Conservation (phyloP, 306 rosid genomes). For the Gynostemma pentaphyllum region DNA sequence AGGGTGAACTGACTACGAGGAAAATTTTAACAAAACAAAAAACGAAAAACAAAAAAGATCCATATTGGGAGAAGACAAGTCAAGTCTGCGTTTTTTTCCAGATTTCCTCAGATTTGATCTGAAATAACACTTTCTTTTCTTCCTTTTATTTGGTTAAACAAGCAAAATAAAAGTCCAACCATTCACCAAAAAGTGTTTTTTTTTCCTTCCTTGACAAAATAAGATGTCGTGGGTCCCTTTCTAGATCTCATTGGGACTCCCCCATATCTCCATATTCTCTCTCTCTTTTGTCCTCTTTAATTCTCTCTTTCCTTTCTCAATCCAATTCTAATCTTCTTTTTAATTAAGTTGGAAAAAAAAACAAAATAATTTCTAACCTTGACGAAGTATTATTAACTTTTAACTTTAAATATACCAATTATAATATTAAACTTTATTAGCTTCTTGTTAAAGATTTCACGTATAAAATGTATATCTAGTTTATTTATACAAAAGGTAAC, state of each 20-base stretch:
- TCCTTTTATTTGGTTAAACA: neutral
- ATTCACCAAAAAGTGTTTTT: neutral
- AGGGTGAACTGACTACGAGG: neutral
- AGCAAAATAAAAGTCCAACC: conserved; percentile 15
- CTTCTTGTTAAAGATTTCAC: too few relatives aligned
- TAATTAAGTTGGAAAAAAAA: too few relatives aligned
- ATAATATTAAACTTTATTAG: too few relatives aligned
- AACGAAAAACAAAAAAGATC: neutral
- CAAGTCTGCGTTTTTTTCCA: conserved; percentile 1
- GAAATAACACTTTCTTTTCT: neutral
- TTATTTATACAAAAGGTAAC: too few relatives aligned
- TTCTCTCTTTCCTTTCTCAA: neutral
- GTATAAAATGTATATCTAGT: too few relatives aligned
- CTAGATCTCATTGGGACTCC: conserved; percentile 25
- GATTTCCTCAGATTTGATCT: conserved; percentile 14
- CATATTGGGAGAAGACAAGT: conserved; percentile 19
- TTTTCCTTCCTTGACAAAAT: conserved; percentile 1
- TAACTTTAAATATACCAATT: too few relatives aligned
- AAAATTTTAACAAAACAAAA: too few relatives aligned
- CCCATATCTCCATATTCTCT: conserved; percentile 26
- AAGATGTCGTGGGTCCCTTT: conserved; percentile 23
- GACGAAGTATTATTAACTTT: too few relatives aligned
- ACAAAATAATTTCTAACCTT: too few relatives aligned
- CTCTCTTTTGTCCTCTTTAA: conserved; percentile 10
- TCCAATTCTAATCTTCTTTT: neutral